Conservation (phyloP, 108 stramenopile species). For the Nitzschia putrida region DNA sequence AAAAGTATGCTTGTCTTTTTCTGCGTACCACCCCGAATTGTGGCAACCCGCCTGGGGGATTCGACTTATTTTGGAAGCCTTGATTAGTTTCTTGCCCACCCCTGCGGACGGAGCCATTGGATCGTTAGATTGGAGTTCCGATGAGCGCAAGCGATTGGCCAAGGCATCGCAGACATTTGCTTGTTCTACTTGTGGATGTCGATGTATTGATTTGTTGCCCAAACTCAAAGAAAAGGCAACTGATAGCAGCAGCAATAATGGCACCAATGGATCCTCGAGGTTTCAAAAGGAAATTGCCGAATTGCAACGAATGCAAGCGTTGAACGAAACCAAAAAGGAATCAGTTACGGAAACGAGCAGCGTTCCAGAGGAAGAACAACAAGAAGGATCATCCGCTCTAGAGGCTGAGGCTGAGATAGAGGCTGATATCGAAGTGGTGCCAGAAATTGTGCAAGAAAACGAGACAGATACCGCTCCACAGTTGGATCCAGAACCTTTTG, state of each 20-base stretch:
- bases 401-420: too few relatives aligned
- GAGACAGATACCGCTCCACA: background rate
- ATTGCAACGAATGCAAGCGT: slow-evolving; percentile 63
- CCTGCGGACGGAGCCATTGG: slow-evolving; percentile 97
- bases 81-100: slow-evolving; percentile 94
- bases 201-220: slow-evolving; percentile 53
- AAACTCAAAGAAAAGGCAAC: slow-evolving; percentile 31
- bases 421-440: too few relatives aligned
- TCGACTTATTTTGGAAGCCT: slow-evolving; percentile 94
- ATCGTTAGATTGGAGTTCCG: slow-evolving; percentile 85
- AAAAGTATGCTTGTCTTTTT: slow-evolving; percentile 95
- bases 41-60: slow-evolving; percentile 97
- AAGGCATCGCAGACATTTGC: slow-evolving; percentile 55
- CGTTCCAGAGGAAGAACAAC: background rate
- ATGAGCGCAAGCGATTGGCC: slow-evolving; percentile 76
- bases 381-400: too few relatives aligned
- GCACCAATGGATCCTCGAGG: slow-evolving; percentile 13
- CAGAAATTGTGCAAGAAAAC: background rate
- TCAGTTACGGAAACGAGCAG: background rate
- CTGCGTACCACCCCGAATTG: slow-evolving; percentile 95
- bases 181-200: slow-evolving; percentile 57
- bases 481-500: too few relatives aligned
- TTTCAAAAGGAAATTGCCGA: slow-evolving; percentile 83
- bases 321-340: slow-evolving; percentile 41
- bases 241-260: slow-evolving; percentile 13